Conservation (phyloP, 345 rosid genomes). For the Boechera retrofracta region DNA sequence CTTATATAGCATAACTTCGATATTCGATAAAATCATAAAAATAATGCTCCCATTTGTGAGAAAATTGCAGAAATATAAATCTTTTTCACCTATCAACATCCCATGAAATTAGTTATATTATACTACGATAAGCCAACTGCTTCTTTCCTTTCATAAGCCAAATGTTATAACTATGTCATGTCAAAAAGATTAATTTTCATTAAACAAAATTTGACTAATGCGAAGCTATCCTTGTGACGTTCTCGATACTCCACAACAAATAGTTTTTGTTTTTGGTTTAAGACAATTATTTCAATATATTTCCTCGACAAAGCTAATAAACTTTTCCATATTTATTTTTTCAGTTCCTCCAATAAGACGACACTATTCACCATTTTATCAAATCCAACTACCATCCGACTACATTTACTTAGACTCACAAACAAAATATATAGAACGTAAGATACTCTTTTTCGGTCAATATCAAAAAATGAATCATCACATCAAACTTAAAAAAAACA, state of each 20-base stretch:
- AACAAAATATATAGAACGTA: neutral
- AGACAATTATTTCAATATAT: neutral
- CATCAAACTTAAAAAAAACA: conserved; percentile 10
- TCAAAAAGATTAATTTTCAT: too few relatives aligned
- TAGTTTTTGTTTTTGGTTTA: neutral
- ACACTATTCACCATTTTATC: neutral
- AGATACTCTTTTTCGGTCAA: neutral
- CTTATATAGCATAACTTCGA: neutral
- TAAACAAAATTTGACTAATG: neutral
- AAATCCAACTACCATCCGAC: conserved; percentile 14
- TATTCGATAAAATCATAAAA: too few relatives aligned
- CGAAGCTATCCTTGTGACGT: neutral
- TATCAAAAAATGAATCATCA: neutral
- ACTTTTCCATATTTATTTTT: neutral
- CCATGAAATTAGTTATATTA: too few relatives aligned
- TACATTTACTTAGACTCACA: neutral
- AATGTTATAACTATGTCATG: too few relatives aligned
- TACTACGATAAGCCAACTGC: too few relatives aligned
- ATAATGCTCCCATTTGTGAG: conserved; percentile 3
- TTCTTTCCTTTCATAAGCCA: neutral
- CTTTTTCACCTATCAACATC: neutral
- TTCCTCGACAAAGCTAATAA: neutral
- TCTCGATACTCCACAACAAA: neutral
- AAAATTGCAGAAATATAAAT: neutral
- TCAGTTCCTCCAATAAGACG: neutral